A percentile compares a stretch with the other conserved stretches of the same genome.
Evolutionary conservation across 2,329 filamentous ascomycete genomes (phyloP).

Genomic region (Aureobasidium leucospermi): DNA sequence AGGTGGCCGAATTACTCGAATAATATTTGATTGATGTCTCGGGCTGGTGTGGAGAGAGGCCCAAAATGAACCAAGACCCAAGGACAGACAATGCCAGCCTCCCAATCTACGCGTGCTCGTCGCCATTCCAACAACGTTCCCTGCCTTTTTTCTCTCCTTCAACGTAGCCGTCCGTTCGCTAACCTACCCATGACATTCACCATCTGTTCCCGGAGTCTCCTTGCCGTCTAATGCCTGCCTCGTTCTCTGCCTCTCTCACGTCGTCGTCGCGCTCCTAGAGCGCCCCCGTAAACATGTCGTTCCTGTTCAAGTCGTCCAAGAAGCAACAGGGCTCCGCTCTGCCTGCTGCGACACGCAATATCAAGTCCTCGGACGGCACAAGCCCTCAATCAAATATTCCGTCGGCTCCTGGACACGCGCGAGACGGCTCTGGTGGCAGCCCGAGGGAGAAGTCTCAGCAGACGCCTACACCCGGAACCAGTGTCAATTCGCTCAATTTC

Average conservation of each 20-base stretch:
- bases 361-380: constrained; percentile 48
- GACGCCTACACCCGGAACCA: constrained; percentile 68
- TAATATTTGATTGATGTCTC: neutral
- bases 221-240: constrained; percentile 7
- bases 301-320: constrained; percentile 45
- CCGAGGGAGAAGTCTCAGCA: constrained; percentile 28
- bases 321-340: constrained; percentile 34
- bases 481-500: constrained; percentile 61
- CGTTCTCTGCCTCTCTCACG: neutral
- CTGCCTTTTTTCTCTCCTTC: neutral
- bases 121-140: constrained; percentile 12
- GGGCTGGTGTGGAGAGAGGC: constrained; percentile 3
- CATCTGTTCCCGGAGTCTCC: neutral
- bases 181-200: constrained; percentile 5
- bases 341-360: constrained; percentile 49
- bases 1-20: neutral
- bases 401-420: constrained; percentile 18
- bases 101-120: constrained; percentile 8
- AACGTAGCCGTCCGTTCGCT: constrained; percentile 4
- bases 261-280: constrained; percentile 9
- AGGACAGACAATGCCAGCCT: constrained; percentile 2
- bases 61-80: constrained; percentile 6
- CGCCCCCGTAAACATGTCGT: constrained; percentile 35
- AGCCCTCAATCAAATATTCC: constrained; percentile 33
- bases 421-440: constrained; percentile 20